phyloP scores from a whole-genome alignment of 345 rosid genomes.

The Citropsis articulata region DNA sequence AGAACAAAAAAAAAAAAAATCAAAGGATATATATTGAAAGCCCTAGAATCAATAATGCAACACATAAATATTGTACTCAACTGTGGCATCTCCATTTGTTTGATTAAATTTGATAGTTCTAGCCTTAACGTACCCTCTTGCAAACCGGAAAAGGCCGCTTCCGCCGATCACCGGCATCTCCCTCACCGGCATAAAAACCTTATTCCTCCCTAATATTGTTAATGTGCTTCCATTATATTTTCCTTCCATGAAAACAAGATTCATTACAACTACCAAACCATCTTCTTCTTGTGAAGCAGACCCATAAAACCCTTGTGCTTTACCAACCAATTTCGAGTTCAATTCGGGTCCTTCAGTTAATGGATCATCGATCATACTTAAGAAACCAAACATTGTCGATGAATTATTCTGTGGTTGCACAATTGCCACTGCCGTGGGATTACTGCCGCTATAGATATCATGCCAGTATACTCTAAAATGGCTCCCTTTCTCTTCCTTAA shows the following conservation, averaged over 20 bases:
- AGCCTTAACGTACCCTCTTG: constrained; percentile 65
- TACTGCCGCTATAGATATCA: constrained; percentile 40
- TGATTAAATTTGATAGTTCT: constrained; percentile 39
- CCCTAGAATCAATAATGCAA: constrained; percentile 38
- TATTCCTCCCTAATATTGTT: constrained; percentile 63
- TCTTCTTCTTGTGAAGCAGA: constrained; percentile 50
- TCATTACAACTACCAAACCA: constrained; percentile 66
- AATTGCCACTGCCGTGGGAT: constrained; percentile 30
- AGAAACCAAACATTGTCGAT: constrained; percentile 25
- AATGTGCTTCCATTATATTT: constrained; percentile 70
- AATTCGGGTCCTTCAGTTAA: constrained; percentile 51
- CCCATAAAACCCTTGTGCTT: constrained; percentile 74
- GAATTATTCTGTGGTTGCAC: constrained; percentile 25
- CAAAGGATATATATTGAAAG: not conserved
- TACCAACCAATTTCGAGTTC: constrained; percentile 59
- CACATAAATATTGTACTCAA: constrained; percentile 55
- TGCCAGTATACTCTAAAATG: constrained; percentile 57
- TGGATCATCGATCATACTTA: constrained; percentile 65
- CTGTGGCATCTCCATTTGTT: constrained; percentile 35
- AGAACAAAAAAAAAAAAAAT: too few relatives aligned
- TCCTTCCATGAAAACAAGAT: constrained; percentile 61
- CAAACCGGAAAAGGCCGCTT: constrained; percentile 75
- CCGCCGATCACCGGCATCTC: constrained; percentile 84
- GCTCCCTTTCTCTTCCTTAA: constrained; percentile 40
- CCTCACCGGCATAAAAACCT: constrained; percentile 43